phyloP scores from a whole-genome alignment of 2,329 filamentous ascomycete species.

The Colletotrichum sp. region DNA sequence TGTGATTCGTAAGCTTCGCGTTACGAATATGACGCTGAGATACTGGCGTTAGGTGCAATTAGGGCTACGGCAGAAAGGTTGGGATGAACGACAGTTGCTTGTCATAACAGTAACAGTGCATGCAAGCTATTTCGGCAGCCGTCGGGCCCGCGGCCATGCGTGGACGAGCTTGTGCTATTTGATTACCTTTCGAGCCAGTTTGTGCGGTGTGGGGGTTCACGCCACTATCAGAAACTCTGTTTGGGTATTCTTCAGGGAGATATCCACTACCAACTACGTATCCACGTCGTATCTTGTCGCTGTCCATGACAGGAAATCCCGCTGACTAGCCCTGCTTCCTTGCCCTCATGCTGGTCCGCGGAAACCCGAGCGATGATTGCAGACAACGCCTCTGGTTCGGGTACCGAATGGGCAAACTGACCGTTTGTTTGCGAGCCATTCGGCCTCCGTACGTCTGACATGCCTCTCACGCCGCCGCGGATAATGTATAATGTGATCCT shows the following conservation, averaged over 20 bases:
- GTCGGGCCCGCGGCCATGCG: neutral
- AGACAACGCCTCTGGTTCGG: neutral
- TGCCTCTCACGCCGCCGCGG: neutral
- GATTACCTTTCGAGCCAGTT: neutral
- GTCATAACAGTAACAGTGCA: fast-evolving
- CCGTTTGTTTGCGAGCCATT: neutral
- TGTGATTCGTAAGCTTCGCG: no score
- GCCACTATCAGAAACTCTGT: neutral
- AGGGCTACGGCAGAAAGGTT: neutral
- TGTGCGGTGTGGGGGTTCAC: neutral
- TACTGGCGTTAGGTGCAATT: no score
- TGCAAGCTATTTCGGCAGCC: neutral
- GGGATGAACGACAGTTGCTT: neutral
- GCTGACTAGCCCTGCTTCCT: neutral
- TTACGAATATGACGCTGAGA: no score
- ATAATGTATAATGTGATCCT: neutral
- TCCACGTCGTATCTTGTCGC: neutral
- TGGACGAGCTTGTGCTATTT: neutral
- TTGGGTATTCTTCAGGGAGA: neutral
- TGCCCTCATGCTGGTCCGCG: neutral
- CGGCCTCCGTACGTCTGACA: fast-evolving
- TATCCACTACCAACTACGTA: neutral
- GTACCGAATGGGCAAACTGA: neutral
- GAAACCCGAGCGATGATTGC: neutral
- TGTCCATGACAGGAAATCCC: neutral